Evolutionary conservation across 2,329 filamentous ascomycete species (phyloP), one percentile per base, ranked within the genome.

Genomic region (Amylocarpus encephaloides): DNA sequence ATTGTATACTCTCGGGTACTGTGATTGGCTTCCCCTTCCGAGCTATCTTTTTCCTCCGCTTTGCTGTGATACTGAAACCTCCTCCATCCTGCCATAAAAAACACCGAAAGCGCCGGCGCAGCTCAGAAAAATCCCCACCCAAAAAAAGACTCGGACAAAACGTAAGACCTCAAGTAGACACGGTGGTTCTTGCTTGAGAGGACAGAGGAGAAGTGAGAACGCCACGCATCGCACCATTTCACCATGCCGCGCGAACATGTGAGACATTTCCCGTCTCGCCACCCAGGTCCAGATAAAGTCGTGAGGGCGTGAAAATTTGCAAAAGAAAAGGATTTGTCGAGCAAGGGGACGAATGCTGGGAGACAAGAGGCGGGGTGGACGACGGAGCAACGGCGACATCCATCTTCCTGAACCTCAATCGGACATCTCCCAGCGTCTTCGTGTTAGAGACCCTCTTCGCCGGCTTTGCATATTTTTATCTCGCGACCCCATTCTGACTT

Each of bases 401-500:
- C 50, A 48, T 38, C 22, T 42, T 46, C 45, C 51, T 16, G 3
- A 29, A 46, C 50, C 39, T 59, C 58, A 40, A 53, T 48, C 48
- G 43, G 30, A 43, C 48, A 48, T 52, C 50, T 41, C 50, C 50
- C 50, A 52, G 46, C 50, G n/a, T 32, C 35, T 48, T 50, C 43
- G 35, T 68, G 66, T 73, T 78, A 96, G 63, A 94, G 84, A 51
- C 93, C 93, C 76, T 97, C 91, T 71, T 97, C 88, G 60, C 92
- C 93, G 54, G 93, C 92, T 71, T 91, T 93, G 75, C 93, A 98
- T 51, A 97, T 79, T 72, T 91, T 95, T 70, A 97, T 96, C 70
- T 96, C 92, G 61, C 93, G 88, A 60, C 93, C 90, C 93, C 93
- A 98, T 73, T 98, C 93, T 4, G 92, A 97, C 71, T 95, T 95